phyloP scores from a whole-genome alignment of 2,329 filamentous ascomycete genomes.

The Aspergillus calidoustus region DNA sequence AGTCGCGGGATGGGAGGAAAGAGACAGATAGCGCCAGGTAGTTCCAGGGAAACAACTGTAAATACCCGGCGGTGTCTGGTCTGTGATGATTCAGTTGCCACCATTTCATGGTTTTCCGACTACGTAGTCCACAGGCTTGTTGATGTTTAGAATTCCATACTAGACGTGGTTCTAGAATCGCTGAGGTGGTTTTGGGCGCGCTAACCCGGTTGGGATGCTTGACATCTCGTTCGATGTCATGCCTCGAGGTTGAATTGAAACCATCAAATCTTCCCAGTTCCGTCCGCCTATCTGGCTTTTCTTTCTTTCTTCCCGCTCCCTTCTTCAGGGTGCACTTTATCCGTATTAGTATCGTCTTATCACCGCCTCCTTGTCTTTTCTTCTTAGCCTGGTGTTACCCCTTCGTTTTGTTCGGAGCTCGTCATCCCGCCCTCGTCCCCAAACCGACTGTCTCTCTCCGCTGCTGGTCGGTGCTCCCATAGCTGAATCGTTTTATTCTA shows the following conservation, averaged over 20 bases:
- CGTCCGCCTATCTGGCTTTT: slow-evolving; percentile 18
- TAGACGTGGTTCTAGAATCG: slow-evolving; percentile 28
- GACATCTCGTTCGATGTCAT: slow-evolving; percentile 35
- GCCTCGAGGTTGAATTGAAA: slow-evolving; percentile 26
- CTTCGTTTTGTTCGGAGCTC: slow-evolving; percentile 20
- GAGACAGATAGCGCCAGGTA: background rate
- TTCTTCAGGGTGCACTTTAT: slow-evolving; percentile 22
- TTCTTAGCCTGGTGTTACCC: slow-evolving; percentile 21
- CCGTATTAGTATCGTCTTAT: slow-evolving; percentile 9
- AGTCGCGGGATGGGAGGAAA: background rate
- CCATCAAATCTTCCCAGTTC: slow-evolving; percentile 24
- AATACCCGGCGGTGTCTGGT: background rate
- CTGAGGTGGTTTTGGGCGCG: slow-evolving; percentile 26
- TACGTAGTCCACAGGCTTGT: background rate
- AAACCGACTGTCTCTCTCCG: slow-evolving; percentile 28
- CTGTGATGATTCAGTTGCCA: slow-evolving; percentile 2
- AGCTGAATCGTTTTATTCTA: slow-evolving; percentile 11
- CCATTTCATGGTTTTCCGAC: background rate
- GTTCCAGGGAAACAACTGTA: slow-evolving; percentile 7
- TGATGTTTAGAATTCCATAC: background rate
- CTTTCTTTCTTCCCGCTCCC: slow-evolving; percentile 29
- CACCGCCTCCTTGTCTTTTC: slow-evolving; percentile 1
- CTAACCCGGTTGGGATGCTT: slow-evolving; percentile 32
- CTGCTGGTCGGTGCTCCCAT: slow-evolving; percentile 25
- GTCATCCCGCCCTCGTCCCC: slow-evolving; percentile 23